These are phyloP conservation scores for Paraurostyla sp. DNA, from an alignment of 73 alveolate species.

Conservation along the genomic window DNA sequence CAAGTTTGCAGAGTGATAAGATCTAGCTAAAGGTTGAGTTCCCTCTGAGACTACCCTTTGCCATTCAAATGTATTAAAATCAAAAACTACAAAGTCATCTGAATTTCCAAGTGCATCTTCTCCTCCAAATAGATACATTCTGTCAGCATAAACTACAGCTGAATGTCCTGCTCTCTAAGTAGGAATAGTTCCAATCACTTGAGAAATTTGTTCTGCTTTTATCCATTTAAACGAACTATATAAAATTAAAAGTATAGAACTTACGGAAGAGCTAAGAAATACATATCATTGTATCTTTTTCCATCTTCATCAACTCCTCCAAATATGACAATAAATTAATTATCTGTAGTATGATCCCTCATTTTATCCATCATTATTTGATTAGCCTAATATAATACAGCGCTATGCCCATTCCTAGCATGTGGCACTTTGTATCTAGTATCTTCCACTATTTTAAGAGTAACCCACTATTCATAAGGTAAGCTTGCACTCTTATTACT, in stretches of 20 bases:
- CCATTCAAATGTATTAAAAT: background rate
- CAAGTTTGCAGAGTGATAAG: background rate
- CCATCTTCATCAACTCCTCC: constrained; percentile 46
- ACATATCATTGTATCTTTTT: constrained; percentile 36
- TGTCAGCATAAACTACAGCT: constrained; percentile 47
- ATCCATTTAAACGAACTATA: constrained; percentile 51
- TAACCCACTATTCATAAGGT: constrained; percentile 9
- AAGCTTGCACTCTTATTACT: background rate
- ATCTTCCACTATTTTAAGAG: background rate
- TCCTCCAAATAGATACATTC: constrained; percentile 80
- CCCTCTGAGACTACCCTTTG: background rate
- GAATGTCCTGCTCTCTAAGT: constrained; percentile 70
- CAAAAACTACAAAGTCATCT: background rate
- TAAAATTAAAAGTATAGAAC: constrained; percentile 15
- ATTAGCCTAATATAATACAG: constrained; percentile 10
- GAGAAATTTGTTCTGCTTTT: background rate
- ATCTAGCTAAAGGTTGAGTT: background rate
- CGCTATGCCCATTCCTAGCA: constrained; percentile 30
- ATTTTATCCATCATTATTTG: background rate
- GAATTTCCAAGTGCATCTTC: constrained; percentile 48
- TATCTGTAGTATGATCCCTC: background rate
- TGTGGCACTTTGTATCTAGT: background rate
- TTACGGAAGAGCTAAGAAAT: constrained; percentile 58
- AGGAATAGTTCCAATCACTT: constrained; percentile 51
- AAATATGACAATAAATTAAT: background rate